Evolutionary conservation across 345 rosid species (phyloP).

Genomic region (Salix udensis): DNA sequence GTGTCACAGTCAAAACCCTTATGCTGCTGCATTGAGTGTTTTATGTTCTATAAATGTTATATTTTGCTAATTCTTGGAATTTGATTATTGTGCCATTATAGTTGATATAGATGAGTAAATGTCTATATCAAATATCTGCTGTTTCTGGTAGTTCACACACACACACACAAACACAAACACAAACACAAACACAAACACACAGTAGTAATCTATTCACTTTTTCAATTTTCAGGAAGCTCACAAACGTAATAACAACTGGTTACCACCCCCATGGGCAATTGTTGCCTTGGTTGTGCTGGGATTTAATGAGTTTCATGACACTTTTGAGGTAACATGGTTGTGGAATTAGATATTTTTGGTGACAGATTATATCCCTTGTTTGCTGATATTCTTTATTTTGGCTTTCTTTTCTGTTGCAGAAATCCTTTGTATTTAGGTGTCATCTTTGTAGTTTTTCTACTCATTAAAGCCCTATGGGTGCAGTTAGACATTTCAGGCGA

Average conservation of each 20-base stretch:
- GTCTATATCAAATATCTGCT: too few relatives aligned
- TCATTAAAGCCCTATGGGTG: conserved; percentile 90
- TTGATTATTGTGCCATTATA: not conserved
- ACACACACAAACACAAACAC: too few relatives aligned
- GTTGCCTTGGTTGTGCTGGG: conserved; percentile 76
- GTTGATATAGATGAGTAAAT: not conserved
- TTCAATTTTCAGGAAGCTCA: conserved; percentile 80
- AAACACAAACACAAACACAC: too few relatives aligned
- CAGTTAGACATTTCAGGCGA: conserved; percentile 82
- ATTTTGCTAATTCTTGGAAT: not conserved
- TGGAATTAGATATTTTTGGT: conserved; percentile 5
- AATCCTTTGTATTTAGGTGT: conserved; percentile 77
- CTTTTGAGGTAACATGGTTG: conserved; percentile 61
- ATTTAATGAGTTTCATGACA: conserved; percentile 97
- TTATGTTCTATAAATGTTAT: not conserved
- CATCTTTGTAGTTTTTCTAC: conserved; percentile 66
- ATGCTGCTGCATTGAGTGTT: not conserved
- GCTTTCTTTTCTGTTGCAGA: conserved; percentile 45
- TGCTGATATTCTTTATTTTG: conserved; percentile 13
- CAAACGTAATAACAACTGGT: conserved; percentile 88
- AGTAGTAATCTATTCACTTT: not conserved
- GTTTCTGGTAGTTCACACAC: too few relatives aligned
- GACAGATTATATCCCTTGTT: not conserved
- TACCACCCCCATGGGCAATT: conserved; percentile 99
- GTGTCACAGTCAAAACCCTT: not conserved